phyloP scores from a whole-genome alignment of 352 stramenopile genomes.

The Pythium vanterpoolii region DNA sequence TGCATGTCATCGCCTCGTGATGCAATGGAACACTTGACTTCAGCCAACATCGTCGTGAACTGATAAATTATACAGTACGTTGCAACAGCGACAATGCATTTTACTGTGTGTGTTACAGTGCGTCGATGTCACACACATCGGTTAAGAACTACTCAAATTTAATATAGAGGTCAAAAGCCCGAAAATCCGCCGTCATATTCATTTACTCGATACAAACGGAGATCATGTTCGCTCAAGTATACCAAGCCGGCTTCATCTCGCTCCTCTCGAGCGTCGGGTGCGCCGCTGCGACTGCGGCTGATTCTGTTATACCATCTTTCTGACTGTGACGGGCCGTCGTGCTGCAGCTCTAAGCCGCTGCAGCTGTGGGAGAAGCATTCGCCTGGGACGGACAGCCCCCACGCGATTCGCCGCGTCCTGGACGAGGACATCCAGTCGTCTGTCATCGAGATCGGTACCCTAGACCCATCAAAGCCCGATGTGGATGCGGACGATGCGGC shows the following conservation, averaged over 20 bases:
- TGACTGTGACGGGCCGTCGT: not conserved
- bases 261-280: conserved; percentile 64
- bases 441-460: conserved; percentile 39
- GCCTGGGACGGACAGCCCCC: not conserved
- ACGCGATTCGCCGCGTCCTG: conserved; percentile 41
- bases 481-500: not conserved
- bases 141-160: not conserved
- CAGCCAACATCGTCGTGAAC: too few relatives aligned
- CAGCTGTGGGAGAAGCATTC: conserved; percentile 61
- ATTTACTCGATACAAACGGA: not conserved
- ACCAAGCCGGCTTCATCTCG: conserved; percentile 53
- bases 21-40: too few relatives aligned
- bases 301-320: too few relatives aligned
- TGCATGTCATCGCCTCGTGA: too few relatives aligned
- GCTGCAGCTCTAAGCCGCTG: conserved; percentile 40
- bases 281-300: conserved; percentile 6
- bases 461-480: conserved; percentile 16
- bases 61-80: too few relatives aligned
- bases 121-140: not conserved
- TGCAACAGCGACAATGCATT: not conserved
- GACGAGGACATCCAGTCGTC: conserved; percentile 58
- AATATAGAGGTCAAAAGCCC: not conserved
- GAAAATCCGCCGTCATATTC: not conserved
- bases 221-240: conserved; percentile 51
- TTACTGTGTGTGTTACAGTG: not conserved